These are phyloP conservation scores for Phylloporus sp. DNA, from an alignment of 768 basidiomycete genomes.

Conservation along the genomic window DNA sequence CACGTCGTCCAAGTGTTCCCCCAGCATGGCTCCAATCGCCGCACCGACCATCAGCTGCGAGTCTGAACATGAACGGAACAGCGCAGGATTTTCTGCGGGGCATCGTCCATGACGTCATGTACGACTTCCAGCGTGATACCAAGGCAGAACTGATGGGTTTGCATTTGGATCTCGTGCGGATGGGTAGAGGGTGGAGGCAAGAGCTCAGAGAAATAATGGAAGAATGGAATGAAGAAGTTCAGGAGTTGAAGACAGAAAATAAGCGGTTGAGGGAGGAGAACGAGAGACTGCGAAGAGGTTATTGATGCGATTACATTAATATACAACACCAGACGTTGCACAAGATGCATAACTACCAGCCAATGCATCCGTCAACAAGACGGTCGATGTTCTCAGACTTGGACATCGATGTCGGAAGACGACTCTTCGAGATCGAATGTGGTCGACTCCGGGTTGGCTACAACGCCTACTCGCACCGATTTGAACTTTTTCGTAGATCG, in stretches of 20 bases:
- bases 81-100: slow-evolving; percentile 58
- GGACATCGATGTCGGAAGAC: no score
- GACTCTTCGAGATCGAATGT: no score
- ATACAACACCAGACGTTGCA: no score
- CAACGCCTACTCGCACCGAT: no score
- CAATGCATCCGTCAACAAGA: no score
- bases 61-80: slow-evolving; percentile 28
- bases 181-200: slow-evolving; percentile 66
- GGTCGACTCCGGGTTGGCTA: no score
- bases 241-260: slow-evolving; percentile 42
- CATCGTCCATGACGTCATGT: slow-evolving; percentile 69
- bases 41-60: slow-evolving; percentile 25
- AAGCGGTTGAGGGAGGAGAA: slow-evolving; percentile 64
- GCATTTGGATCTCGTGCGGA: slow-evolving; percentile 67
- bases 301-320: no score
- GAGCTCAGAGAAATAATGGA: slow-evolving; percentile 62
- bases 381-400: no score
- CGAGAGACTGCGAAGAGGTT: slow-evolving; percentile 47
- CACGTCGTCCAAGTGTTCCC: slow-evolving; percentile 40
- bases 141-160: slow-evolving; percentile 70
- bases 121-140: slow-evolving; percentile 67
- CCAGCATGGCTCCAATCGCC: slow-evolving; percentile 40
- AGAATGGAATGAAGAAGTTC: slow-evolving; percentile 57
- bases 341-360: no score
- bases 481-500: no score